These are phyloP conservation scores for Catunica adiposa DNA, from an alignment of 2,329 filamentous ascomycete species.

Conservation along the genomic window DNA sequence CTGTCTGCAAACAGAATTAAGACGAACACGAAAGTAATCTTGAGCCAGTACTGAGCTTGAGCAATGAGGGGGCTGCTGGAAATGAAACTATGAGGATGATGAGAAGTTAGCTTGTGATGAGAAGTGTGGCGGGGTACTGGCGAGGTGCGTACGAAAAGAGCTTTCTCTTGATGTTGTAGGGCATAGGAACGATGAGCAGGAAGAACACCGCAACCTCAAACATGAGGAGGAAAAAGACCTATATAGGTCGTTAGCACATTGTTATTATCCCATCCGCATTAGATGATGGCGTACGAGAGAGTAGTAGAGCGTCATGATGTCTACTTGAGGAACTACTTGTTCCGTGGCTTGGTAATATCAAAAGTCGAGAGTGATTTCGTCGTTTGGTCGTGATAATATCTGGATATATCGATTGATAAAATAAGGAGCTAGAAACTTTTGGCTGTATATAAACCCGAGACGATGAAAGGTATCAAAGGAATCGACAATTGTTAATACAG, in stretches of 20 bases:
- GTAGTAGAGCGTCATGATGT: constrained; percentile 42
- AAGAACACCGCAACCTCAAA: constrained; percentile 71
- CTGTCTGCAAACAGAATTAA: constrained; percentile 95
- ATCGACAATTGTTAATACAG: neutral
- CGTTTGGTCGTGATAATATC: too few relatives aligned
- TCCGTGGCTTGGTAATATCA: too few relatives aligned
- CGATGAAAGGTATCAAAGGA: neutral
- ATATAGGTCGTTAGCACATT: constrained; percentile 7
- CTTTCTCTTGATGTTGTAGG: constrained; percentile 69
- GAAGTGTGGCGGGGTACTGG: neutral
- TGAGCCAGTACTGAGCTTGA: constrained; percentile 92
- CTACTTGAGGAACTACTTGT: neutral
- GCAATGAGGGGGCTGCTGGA: constrained; percentile 72
- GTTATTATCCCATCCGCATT: neutral
- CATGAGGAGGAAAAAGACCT: constrained; percentile 75
- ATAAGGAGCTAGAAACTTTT: neutral
- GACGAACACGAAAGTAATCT: constrained; percentile 99
- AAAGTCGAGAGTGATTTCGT: too few relatives aligned
- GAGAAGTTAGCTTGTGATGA: constrained; percentile 9
- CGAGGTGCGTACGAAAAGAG: constrained; percentile 51
- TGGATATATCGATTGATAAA: neutral
- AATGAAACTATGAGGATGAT: constrained; percentile 70
- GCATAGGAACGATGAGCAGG: constrained; percentile 69
- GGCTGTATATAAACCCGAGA: too few relatives aligned
- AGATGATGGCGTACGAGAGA: constrained; percentile 28